Evolutionary conservation across 106 monocot genomes (phyloP).

Genomic region (Platanthera guangdongensis): DNA sequence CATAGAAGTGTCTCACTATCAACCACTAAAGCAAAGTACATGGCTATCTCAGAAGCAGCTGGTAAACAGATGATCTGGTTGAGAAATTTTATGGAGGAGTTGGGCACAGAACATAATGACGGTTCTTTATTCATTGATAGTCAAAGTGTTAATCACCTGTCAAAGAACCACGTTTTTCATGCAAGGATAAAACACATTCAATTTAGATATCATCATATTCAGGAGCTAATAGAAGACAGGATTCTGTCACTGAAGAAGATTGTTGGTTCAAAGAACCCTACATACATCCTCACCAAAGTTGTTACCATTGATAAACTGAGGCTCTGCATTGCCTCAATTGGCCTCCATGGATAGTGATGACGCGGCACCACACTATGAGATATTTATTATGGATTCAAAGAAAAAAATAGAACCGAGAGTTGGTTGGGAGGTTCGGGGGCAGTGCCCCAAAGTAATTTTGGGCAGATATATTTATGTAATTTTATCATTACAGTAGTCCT

Average conservation of each 20-base stretch:
- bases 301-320: background rate
- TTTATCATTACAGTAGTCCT: too few species aligned
- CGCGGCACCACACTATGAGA: too few species aligned
- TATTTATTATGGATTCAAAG: too few species aligned
- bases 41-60: background rate
- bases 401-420: too few species aligned
- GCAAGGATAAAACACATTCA: background rate
- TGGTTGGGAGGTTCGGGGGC: too few species aligned
- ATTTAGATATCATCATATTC: background rate
- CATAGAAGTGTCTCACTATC: background rate
- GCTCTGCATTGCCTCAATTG: background rate
- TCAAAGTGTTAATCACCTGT: background rate
- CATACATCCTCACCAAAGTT: background rate
- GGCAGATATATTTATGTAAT: too few species aligned
- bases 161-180: background rate
- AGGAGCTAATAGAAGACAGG: background rate
- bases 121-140: background rate
- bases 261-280: background rate
- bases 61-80: constrained; percentile 12
- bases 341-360: background rate
- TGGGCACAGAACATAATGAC: background rate
- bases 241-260: background rate
- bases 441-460: too few species aligned
- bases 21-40: constrained; percentile 5
- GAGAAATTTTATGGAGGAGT: background rate